Evolutionary conservation across 2,329 filamentous ascomycete species (phyloP), one percentile per base, ranked within the genome.

Genomic region (Microsporum canis): DNA sequence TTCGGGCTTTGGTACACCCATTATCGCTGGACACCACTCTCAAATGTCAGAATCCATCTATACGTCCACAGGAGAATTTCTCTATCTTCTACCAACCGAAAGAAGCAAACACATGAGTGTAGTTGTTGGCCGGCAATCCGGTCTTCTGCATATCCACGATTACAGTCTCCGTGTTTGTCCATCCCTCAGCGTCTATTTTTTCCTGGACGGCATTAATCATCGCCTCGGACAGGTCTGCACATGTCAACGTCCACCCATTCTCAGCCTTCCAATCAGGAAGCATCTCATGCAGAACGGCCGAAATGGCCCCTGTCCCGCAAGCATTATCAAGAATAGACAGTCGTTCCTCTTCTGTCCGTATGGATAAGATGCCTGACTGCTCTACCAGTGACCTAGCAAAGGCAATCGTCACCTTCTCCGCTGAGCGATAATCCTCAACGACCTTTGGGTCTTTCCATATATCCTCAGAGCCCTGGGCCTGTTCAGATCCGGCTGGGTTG

Each of bases 381-480:
- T 61, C 60, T 5, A 61, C 27, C n/a, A 61, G 31, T 3, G 60
- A 41, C 31, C 23, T 61, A 8, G 60, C 60, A 38, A 61, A 61
- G 6, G 51, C 53, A 5, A 53, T 41, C 36, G 60, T 61, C 53
- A 61, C 60, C 41, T 58, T 61, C 33, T 61, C 60, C 60, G 60
- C 41, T 39, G 55, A 58, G 31, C 60, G 60, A 51, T 61, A 61
- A 33, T 58, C 60, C 31, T 51, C 55, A 36, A 61, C 60, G 5
- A 58, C 38, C 34, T 58, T 53, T 51, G 60, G 60, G 34, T 61
- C 60, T n/a, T 58, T 61, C 60, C 60, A 61, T 58, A 61, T 61
- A 36, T 23, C 51, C 12, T 58, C 43, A 14, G 23, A n/a, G 10
- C 38, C 14, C 3, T 61, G 29, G 39, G 41, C 17, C 23, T 10